phyloP scores from a whole-genome alignment of 371 early-diverging fungal species.

The Rhizopus delemar region DNA sequence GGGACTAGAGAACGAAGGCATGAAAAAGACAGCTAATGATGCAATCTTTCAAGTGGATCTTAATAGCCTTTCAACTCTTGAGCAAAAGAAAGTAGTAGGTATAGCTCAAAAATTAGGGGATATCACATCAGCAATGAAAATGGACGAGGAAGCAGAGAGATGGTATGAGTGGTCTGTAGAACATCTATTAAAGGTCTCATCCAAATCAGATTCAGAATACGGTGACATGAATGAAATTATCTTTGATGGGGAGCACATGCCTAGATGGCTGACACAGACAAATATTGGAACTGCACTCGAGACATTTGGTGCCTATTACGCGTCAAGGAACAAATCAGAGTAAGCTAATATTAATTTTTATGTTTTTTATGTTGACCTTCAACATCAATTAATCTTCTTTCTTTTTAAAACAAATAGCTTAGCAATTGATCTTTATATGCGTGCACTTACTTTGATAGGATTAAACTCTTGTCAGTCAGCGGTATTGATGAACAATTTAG shows the following conservation, averaged over 20 bases:
- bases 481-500: constrained; percentile 62
- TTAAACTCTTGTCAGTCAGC: constrained; percentile 49
- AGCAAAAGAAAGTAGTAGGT: constrained; percentile 54
- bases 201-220: constrained; percentile 32
- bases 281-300: constrained; percentile 64
- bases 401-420: constrained; percentile 31
- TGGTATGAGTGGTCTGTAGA: constrained; percentile 68
- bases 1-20: constrained; percentile 18
- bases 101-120: constrained; percentile 68
- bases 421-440: constrained; percentile 62
- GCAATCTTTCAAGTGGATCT: constrained; percentile 21
- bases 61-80: constrained; percentile 10
- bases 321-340: constrained; percentile 53
- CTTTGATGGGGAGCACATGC: constrained; percentile 61
- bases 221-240: constrained; percentile 35
- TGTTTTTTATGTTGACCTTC: no score
- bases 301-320: constrained; percentile 60
- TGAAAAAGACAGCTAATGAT: neutral
- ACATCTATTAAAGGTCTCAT: constrained; percentile 41
- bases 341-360: constrained; percentile 18
- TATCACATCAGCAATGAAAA: constrained; percentile 40
- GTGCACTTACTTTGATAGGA: constrained; percentile 51
- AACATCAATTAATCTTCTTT: neutral
- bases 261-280: constrained; percentile 59
- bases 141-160: constrained; percentile 60